phyloP scores from a whole-genome alignment of 352 stramenopile genomes.

The Globisporangium radiosum region DNA sequence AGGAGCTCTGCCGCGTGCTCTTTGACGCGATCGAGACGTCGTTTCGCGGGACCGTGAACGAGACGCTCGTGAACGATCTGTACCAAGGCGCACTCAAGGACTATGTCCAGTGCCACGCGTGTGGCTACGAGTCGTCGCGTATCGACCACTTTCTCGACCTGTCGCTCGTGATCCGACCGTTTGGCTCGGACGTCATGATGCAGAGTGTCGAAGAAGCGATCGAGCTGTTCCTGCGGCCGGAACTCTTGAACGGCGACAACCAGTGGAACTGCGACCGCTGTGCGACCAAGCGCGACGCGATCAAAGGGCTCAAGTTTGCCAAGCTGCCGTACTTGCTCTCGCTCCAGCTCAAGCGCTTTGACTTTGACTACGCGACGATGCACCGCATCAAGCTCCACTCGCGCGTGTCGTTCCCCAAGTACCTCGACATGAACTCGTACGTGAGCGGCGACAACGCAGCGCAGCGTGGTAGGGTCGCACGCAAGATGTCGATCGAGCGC shows the following conservation, averaged over 20 bases:
- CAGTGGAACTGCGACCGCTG: constrained; percentile 86
- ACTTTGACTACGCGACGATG: constrained; percentile 90
- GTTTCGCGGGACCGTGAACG: constrained; percentile 83
- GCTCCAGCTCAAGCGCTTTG: constrained; percentile 89
- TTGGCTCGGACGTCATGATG: constrained; percentile 82
- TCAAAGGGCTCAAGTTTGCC: constrained; percentile 88
- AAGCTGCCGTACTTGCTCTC: constrained; percentile 86
- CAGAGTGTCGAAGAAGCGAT: constrained; percentile 83
- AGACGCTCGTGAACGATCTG: constrained; percentile 85
- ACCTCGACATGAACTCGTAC: constrained; percentile 88
- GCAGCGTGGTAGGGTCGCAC: constrained; percentile 48
- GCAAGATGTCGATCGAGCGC: constrained; percentile 85
- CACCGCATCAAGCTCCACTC: constrained; percentile 86
- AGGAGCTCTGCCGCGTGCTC: constrained; percentile 87
- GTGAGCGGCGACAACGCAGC: constrained; percentile 47
- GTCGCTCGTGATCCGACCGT: constrained; percentile 86
- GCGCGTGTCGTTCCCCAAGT: constrained; percentile 85
- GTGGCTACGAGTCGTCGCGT: constrained; percentile 78
- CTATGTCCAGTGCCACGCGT: constrained; percentile 83
- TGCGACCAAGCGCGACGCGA: constrained; percentile 79
- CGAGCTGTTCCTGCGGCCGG: constrained; percentile 81
- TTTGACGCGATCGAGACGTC: constrained; percentile 88
- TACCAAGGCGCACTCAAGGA: constrained; percentile 85
- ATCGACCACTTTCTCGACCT: constrained; percentile 87
- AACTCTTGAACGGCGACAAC: constrained; percentile 87